phyloP scores from a whole-genome alignment of 2,329 filamentous ascomycete genomes.

The Zymoseptoria crescenta region DNA sequence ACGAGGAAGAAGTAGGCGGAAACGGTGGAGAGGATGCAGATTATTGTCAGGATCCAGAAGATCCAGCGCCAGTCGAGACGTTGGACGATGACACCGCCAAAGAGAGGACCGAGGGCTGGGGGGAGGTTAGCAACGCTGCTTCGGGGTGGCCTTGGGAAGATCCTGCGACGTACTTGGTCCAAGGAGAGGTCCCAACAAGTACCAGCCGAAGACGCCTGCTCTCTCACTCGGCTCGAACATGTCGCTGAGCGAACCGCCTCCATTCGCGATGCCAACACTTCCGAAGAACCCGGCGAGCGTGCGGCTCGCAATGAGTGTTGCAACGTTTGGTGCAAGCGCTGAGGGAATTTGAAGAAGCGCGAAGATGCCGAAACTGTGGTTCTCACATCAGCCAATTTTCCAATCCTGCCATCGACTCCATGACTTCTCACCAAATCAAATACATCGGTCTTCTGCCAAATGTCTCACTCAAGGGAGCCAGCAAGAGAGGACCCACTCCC shows the following conservation, averaged over 20 bases:
- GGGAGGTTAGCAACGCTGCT: background rate
- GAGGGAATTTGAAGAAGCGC: slow-evolving; percentile 41
- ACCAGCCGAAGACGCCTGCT: slow-evolving; percentile 41
- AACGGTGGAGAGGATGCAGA: slow-evolving; percentile 36
- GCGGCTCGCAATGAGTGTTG: slow-evolving; percentile 37
- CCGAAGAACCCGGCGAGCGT: slow-evolving; percentile 45
- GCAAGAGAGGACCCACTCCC: slow-evolving; percentile 40
- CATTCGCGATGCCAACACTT: slow-evolving; percentile 44
- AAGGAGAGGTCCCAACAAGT: slow-evolving; percentile 38
- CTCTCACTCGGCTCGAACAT: slow-evolving; percentile 43
- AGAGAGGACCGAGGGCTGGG: slow-evolving; percentile 32
- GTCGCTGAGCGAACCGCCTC: slow-evolving; percentile 45
- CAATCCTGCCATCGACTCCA: background rate
- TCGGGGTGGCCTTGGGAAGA: background rate
- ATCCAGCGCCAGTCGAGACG: slow-evolving; percentile 42
- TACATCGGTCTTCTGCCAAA: slow-evolving; percentile 41
- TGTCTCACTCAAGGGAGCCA: slow-evolving; percentile 40
- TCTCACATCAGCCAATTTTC: background rate
- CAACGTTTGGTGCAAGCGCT: slow-evolving; percentile 42
- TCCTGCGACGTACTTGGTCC: slow-evolving; percentile 21
- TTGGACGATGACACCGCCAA: slow-evolving; percentile 40
- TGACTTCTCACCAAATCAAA: slow-evolving; percentile 23
- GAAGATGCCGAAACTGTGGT: slow-evolving; percentile 36
- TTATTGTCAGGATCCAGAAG: slow-evolving; percentile 41
- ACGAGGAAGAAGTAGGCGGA: slow-evolving; percentile 37